Evolutionary conservation across 2,329 filamentous ascomycete species (phyloP).

Genomic region (Raffaelea albimanens): DNA sequence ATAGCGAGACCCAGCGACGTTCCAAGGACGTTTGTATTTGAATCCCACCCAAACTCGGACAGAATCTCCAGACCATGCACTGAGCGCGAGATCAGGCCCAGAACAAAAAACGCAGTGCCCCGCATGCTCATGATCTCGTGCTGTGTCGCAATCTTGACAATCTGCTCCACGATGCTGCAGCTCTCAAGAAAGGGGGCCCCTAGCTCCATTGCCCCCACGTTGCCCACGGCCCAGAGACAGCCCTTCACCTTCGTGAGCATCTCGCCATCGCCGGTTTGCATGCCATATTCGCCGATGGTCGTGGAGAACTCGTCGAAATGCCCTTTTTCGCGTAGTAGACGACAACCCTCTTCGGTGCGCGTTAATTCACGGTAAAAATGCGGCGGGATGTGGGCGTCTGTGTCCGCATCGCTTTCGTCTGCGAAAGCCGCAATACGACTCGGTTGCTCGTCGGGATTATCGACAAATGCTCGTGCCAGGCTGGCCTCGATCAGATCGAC

Average conservation of each 20-base stretch:
- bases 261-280: constrained; percentile 77
- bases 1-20: constrained; percentile 81
- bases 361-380: constrained; percentile 97
- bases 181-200: constrained; percentile 90
- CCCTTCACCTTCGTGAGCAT: constrained; percentile 90
- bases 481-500: constrained; percentile 94
- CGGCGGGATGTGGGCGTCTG: constrained; percentile 67
- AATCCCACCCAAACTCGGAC: constrained; percentile 85
- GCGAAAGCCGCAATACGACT: constrained; percentile 50
- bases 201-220: constrained; percentile 96
- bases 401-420: constrained; percentile 43
- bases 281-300: constrained; percentile 79
- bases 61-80: constrained; percentile 88
- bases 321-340: constrained; percentile 79
- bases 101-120: constrained; percentile 92
- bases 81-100: constrained; percentile 86
- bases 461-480: constrained; percentile 53
- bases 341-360: constrained; percentile 84
- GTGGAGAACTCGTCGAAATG: constrained; percentile 90
- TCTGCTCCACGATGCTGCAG: constrained; percentile 76
- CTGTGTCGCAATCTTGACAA: constrained; percentile 78
- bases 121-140: constrained; percentile 88
- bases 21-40: constrained; percentile 74
- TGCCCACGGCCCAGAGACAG: constrained; percentile 94
- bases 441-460: constrained; percentile 46